Base-by-base conservation (phyloP, 1,284 basidiomycete species). In the Prillingera fragicola region DNA sequence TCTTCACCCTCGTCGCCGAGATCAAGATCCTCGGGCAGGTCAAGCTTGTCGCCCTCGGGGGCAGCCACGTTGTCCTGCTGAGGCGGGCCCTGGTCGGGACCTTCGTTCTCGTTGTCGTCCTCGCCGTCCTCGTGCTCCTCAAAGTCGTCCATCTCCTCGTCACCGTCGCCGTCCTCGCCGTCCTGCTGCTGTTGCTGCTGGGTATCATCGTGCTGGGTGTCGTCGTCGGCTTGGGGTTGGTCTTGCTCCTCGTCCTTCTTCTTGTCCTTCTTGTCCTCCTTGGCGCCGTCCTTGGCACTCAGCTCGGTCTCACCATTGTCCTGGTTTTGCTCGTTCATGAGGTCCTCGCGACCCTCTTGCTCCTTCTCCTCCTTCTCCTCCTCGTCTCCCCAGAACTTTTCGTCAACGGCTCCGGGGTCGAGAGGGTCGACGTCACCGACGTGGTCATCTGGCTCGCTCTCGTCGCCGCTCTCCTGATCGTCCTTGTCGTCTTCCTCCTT, bases 341-440 rank as follows among this genome's bases (percentile, higher is more conserved):
- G 63, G 44, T 72, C 72, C 45, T 74, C 72, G 18, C 50, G 49
- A 5, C 55, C 56, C 19, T 54, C 60, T 13, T 62, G 45, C 51
- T 70, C 62, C 50, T 61, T 73, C 24, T 75, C 67, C 28, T 75
- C 66, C 41, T 79, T 73, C 38, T 76, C 70, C 22, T 74, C 64
- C 53, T 92, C 84, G 53, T 91, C 86, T 26, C 85, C 89, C 94
- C 95, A 97, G 56, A 98, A 77, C 73, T 97, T 97, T 73, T 98
- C 94, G 63, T 98, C 94, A 9, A 96, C 81, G 0, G 84, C 83
- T 21, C 81, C 78, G 8, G 88, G 86, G 69, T 96, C 91, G n/a
- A 81, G 75, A 2, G 82, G 80, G 69, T 95, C 90, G 32, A 96
- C 75, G 49, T 92, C 80, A 22, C 83, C 90, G 21, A 94, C 70